These are phyloP conservation scores for Trametes pubescens DNA, from an alignment of 1,284 basidiomycete species.

Conservation along the genomic window DNA sequence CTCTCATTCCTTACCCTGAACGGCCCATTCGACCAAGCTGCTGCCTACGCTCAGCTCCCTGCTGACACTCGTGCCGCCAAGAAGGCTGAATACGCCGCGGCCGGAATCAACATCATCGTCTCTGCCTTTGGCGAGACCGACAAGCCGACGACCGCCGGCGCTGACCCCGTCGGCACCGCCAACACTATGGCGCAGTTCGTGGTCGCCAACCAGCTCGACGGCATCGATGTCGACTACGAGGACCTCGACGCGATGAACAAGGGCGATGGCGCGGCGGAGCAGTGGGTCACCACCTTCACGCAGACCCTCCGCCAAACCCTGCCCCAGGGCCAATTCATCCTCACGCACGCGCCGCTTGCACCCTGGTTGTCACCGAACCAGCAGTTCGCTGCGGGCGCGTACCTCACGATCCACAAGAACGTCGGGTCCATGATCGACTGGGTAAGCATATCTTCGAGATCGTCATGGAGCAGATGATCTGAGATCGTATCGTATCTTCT, in stretches of 20 bases:
- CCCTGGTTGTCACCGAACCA: conserved; percentile 60
- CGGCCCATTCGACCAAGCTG: conserved; percentile 25
- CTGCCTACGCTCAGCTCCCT: conserved; percentile 24
- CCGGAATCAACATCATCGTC: conserved; percentile 57
- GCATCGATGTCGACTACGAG: conserved; percentile 67
- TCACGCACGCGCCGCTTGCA: conserved; percentile 55
- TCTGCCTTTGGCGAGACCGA: conserved; percentile 62
- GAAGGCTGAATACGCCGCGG: conserved; percentile 51
- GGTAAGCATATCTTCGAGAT: conserved; percentile 32
- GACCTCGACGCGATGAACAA: conserved; percentile 56
- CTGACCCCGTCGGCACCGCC: conserved; percentile 51
- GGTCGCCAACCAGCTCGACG: conserved; percentile 49
- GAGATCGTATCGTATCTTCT: background rate
- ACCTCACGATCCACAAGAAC: conserved; percentile 59
- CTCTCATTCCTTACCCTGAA: conserved; percentile 29
- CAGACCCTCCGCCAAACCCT: conserved; percentile 44
- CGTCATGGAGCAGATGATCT: background rate
- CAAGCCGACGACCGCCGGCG: conserved; percentile 53
- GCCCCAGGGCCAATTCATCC: conserved; percentile 45
- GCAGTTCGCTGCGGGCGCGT: conserved; percentile 64
- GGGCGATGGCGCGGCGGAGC: conserved; percentile 47
- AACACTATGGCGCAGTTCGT: conserved; percentile 55
- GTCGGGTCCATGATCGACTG: conserved; percentile 59
- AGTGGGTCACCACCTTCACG: conserved; percentile 55
- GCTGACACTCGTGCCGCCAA: conserved; percentile 43